Conservation (phyloP, 345 rosid species). For the Populus davidiana region DNA sequence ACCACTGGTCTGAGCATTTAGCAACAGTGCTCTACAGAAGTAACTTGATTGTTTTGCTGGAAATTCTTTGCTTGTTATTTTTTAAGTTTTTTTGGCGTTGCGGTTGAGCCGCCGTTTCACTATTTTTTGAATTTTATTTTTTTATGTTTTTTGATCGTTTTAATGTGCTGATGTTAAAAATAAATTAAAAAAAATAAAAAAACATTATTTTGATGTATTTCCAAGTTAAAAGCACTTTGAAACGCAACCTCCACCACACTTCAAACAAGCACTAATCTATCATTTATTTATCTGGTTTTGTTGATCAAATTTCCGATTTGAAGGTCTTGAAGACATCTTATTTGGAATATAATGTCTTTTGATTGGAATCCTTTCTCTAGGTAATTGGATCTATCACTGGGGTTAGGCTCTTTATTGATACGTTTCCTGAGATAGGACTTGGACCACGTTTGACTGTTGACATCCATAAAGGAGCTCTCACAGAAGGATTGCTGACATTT, state of each 20-base stretch:
- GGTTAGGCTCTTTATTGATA: slow-evolving; percentile 54
- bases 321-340: background rate
- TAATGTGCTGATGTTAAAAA: too few species aligned
- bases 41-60: background rate
- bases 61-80: background rate
- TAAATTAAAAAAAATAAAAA: too few species aligned
- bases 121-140: too few species aligned
- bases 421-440: slow-evolving; percentile 62
- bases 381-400: slow-evolving; percentile 73
- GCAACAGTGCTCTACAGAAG: background rate
- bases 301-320: background rate
- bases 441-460: slow-evolving; percentile 74
- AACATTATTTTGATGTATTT: too few species aligned
- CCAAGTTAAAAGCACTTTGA: too few species aligned
- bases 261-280: background rate
- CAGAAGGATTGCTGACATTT: slow-evolving; percentile 81
- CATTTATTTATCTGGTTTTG: background rate
- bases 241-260: too few species aligned
- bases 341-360: background rate
- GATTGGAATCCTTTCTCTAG: slow-evolving; percentile 30
- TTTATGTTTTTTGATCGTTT: too few species aligned
- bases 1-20: background rate
- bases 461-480: slow-evolving; percentile 73
- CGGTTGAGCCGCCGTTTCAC: too few species aligned
- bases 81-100: background rate